phyloP scores from a whole-genome alignment of 2,329 filamentous ascomycete genomes.

The Epicoccum nigrum region DNA sequence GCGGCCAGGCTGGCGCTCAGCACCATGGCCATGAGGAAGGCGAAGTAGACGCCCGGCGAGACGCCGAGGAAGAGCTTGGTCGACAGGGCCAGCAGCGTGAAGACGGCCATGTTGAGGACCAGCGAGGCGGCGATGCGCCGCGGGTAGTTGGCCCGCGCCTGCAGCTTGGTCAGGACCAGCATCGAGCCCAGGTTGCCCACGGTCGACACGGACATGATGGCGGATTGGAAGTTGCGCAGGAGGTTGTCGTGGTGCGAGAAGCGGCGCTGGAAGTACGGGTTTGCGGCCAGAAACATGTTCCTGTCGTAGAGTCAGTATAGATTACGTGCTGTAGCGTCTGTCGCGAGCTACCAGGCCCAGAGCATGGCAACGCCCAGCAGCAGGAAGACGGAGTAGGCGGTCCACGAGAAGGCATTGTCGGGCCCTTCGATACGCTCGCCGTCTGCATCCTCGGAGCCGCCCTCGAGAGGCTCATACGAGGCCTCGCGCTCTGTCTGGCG shows the following conservation, averaged over 20 bases:
- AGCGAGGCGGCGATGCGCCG: constrained; percentile 82
- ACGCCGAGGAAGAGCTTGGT: constrained; percentile 71
- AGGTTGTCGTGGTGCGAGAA: constrained; percentile 76
- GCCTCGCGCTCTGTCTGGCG: constrained; percentile 29
- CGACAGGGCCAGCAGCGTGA: constrained; percentile 78
- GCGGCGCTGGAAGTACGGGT: constrained; percentile 87
- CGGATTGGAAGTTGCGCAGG: constrained; percentile 82
- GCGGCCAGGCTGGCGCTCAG: constrained; percentile 79
- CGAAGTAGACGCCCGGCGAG: constrained; percentile 72
- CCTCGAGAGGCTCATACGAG: constrained; percentile 48
- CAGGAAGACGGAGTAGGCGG: constrained; percentile 85
- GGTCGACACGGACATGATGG: constrained; percentile 85
- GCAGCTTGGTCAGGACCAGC: constrained; percentile 77
- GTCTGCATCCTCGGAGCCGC: constrained; percentile 43
- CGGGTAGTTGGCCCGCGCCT: constrained; percentile 84
- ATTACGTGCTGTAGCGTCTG: too few species aligned
- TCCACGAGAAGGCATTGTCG: constrained; percentile 70
- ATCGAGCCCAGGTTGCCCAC: constrained; percentile 79
- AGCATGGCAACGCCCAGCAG: constrained; percentile 91
- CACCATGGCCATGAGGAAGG: constrained; percentile 82
- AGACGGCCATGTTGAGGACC: constrained; percentile 76
- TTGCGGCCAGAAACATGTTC: constrained; percentile 98
- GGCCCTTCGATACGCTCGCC: constrained; percentile 41
- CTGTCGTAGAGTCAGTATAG: constrained; percentile 53
- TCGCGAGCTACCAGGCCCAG: constrained; percentile 79